Base-by-base conservation (phyloP, 768 basidiomycete species). In the Hygrophoropsis aurantiaca region DNA sequence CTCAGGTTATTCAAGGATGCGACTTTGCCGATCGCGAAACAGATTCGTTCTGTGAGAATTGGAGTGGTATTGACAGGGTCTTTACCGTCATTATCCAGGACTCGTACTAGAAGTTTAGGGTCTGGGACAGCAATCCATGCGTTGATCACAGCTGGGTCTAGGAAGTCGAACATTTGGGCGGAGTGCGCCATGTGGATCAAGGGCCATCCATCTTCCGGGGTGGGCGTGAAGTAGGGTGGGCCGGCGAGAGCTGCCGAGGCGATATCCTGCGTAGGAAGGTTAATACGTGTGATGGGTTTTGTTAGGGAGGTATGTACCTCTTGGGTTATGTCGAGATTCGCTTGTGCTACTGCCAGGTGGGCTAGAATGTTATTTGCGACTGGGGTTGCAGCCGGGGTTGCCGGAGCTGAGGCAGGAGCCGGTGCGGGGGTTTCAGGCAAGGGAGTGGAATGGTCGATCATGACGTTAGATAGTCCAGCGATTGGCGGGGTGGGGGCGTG, bases 21-120 rank as follows among this genome's bases (percentile, higher is more conserved):
- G 0, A 44, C 21, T 0, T 4, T n/a, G 0, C 5, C 3, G 5
- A 44, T 32, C 2, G 19, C 21, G 0, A 20, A n/a, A 0, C 13
- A 3, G 2, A 44, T 3, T 0, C 15, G 4, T 5, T 44, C 32
- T 4, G 13, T 9, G 1, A 23, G 18, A 5, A 35, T 20, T 4
- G 42, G 15, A 2, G 15, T 11, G 4, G 8, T 44, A 1, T 33
- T 20, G 5, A n/a, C 15, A 2, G 35, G 10, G 4, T 44, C 42
- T 16, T 35, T 44, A 0, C 32, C 32, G 2, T 30, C 16, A 9
- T 35, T 21, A 15, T 44, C 20, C 8, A 44, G 33, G 11, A 42
- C 16, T 0, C 27, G 0, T 2, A 42, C 42, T 4, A 42, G 6
- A 26, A 42, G 13, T 3, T 42, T 42, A 0, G 8, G 42, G 26